Percentiles rank a stretch among this genome's conserved stretches.
Evolutionary conservation across 805 yeast genomes (phyloP).

Genomic region (Pichia thaimueangensis): DNA sequence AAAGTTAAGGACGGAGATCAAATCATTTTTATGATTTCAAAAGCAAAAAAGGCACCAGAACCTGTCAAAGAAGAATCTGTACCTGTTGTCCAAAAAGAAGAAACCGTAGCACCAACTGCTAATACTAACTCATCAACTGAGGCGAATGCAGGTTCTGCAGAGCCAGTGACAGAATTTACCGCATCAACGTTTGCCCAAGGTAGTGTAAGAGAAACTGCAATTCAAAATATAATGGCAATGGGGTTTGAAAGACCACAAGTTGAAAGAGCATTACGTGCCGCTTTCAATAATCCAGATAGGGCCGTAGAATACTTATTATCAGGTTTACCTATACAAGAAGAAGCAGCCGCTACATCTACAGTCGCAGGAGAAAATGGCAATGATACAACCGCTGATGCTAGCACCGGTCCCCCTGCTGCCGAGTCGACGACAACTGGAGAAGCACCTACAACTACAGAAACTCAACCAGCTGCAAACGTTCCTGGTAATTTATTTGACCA

Average conservation of each 20-base stretch:
- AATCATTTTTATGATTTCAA: conserved; percentile 85
- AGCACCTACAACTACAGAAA: conserved; percentile 1
- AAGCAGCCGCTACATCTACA: conserved; percentile 14
- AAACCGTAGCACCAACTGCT: conserved; percentile 21
- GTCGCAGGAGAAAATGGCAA: conserved; percentile 20
- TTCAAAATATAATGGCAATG: conserved; percentile 86
- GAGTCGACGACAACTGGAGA: conserved; percentile 21
- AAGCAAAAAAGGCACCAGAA: conserved; percentile 34
- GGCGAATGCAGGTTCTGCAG: conserved; percentile 8
- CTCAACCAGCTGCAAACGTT: conserved; percentile 1
- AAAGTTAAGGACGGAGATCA: conserved; percentile 82
- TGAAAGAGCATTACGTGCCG: conserved; percentile 87
- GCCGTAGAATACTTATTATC: conserved; percentile 93
- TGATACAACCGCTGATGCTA: conserved; percentile 27
- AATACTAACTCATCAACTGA: conserved; percentile 2
- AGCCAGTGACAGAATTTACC: conserved; percentile 23
- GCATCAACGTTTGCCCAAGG: conserved; percentile 72
- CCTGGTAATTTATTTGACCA: conserved; percentile 46
- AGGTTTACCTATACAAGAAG: conserved; percentile 45
- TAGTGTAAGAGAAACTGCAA: conserved; percentile 66
- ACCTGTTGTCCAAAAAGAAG: not conserved
- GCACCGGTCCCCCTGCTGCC: conserved; percentile 27
- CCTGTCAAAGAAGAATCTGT: conserved; percentile 19
- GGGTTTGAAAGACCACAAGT: conserved; percentile 88
- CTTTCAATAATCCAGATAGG: conserved; percentile 95